Evolutionary conservation across 768 basidiomycete genomes (phyloP).

Genomic region (Tricholoma saponaceum): DNA sequence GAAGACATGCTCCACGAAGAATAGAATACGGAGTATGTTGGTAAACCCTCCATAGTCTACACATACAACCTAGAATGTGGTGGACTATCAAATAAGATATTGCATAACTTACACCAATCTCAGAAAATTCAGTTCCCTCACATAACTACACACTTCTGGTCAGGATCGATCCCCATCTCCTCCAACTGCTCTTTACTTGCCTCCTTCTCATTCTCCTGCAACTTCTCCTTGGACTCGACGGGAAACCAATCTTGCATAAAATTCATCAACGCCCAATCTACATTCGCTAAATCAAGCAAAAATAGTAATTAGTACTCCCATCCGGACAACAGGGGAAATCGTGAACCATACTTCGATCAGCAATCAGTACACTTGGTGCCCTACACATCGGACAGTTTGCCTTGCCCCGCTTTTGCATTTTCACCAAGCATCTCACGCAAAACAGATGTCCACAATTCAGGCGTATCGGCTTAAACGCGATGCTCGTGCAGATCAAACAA

Average conservation of each 20-base stretch:
- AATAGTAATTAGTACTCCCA: neutral
- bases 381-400: slow-evolving; percentile 3
- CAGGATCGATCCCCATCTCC: slow-evolving; percentile 57
- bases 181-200: slow-evolving; percentile 62
- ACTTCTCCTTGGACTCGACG: slow-evolving; percentile 69
- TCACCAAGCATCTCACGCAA: slow-evolving; percentile 3
- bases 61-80: neutral
- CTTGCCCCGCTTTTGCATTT: neutral
- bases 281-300: slow-evolving; percentile 50
- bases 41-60: neutral
- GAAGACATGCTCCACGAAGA: slow-evolving; percentile 40
- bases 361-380: slow-evolving; percentile 68
- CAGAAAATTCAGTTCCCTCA: slow-evolving; percentile 2
- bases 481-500: slow-evolving; percentile 83
- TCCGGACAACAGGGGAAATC: neutral
- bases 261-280: slow-evolving; percentile 75
- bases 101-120: neutral
- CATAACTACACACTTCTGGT: slow-evolving; percentile 31
- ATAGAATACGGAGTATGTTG: neutral
- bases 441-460: slow-evolving; percentile 29
- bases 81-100: neutral
- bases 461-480: slow-evolving; percentile 91
- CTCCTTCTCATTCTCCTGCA: slow-evolving; percentile 72
- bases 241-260: slow-evolving; percentile 96
- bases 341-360: slow-evolving; percentile 62